Base-by-base conservation (phyloP, 2,329 filamentous ascomycete species). In the Sclerotinia minor region DNA sequence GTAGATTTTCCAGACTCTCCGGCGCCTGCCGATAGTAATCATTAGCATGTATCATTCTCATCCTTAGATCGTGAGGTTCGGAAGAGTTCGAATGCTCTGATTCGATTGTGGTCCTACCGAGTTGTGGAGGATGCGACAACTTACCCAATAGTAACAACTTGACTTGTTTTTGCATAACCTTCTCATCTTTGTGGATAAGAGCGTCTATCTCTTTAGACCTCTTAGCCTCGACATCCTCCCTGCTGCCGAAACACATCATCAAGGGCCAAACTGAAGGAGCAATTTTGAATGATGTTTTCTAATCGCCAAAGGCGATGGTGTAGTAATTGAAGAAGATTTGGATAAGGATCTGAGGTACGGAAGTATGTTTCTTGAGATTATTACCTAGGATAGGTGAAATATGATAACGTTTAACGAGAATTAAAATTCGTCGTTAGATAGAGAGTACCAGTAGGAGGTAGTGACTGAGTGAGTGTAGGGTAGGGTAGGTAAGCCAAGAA, bases 1-100 rank as follows among this genome's bases (percentile, higher is more conserved):
- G 94, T 98, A 11, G 94, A 97, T 81, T 98, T 98, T 72, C 94
- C 92, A 69, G 91, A 95, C 81, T 98, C 94, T 77, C 94, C 94
- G 75, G 94, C 94, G 79, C 94, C 94, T 97, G 52, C 64, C 63
- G 52, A n/a, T 35, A 50, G 59, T 26, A 26, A 53, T 53, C n/a
- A 64, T 74, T 71, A 75, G 71, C 66, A 55, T n/a, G 63, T 26
- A 47, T 4, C 19, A 58, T 50, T 17, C 9, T n/a, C 4, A 64
- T 50, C 21, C 19, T 24, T 29, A 38, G 45, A 19, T 24, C 7
- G 29, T 61, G 21, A 61, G 32, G 29, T 29, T 59, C 32, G 60
- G 21, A 21, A 24, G 21, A 3, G 24, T 8, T 29, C n/a, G 35
- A 44, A 32, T 45, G 17, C 19, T 65, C 38, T 17, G 38, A 41